phyloP scores from a whole-genome alignment of 768 basidiomycete genomes.

The Mycena galopus region DNA sequence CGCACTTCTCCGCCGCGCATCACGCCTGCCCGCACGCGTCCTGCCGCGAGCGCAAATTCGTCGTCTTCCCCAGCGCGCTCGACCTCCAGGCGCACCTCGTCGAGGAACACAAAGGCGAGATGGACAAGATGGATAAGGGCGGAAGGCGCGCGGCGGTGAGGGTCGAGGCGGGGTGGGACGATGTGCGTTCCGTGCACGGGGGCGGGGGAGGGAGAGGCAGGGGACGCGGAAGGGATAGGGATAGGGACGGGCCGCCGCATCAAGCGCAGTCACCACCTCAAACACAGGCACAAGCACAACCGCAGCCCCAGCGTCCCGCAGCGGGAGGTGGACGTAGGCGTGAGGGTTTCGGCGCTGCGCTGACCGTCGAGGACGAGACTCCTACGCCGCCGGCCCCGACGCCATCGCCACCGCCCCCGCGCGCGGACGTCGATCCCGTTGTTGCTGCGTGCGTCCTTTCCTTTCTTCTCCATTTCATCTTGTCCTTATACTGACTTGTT shows the following conservation, averaged over 20 bases:
- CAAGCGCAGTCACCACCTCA: slow-evolving; percentile 44
- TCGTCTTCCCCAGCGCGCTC: slow-evolving; percentile 89
- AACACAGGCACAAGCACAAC: slow-evolving; percentile 41
- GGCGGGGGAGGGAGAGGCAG: slow-evolving; percentile 59
- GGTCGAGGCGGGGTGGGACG: slow-evolving; percentile 80
- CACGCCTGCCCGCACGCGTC: slow-evolving; percentile 78
- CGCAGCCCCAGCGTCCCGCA: slow-evolving; percentile 42
- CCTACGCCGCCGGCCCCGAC: slow-evolving; percentile 44
- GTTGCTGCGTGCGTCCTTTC: slow-evolving; percentile 62
- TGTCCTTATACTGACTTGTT: not conserved
- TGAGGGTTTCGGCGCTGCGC: slow-evolving; percentile 71
- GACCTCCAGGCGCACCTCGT: slow-evolving; percentile 95
- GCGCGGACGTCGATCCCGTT: slow-evolving; percentile 65
- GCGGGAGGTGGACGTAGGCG: slow-evolving; percentile 60
- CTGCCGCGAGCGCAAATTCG: slow-evolving; percentile 92
- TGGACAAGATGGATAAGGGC: slow-evolving; percentile 79
- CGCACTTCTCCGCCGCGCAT: slow-evolving; percentile 82
- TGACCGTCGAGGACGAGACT: slow-evolving; percentile 59
- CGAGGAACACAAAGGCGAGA: slow-evolving; percentile 81
- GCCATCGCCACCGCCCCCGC: slow-evolving; percentile 55
- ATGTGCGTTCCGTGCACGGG: slow-evolving; percentile 57
- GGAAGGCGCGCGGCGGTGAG: slow-evolving; percentile 79
- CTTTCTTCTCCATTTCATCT: not conserved
- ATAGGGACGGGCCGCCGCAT: slow-evolving; percentile 44
- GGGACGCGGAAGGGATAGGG: slow-evolving; percentile 60